Evolutionary conservation across 495 filamentous ascomycete species (phyloP), one percentile per base, ranked within the genome.

Genomic region (Evernia prunastri): DNA sequence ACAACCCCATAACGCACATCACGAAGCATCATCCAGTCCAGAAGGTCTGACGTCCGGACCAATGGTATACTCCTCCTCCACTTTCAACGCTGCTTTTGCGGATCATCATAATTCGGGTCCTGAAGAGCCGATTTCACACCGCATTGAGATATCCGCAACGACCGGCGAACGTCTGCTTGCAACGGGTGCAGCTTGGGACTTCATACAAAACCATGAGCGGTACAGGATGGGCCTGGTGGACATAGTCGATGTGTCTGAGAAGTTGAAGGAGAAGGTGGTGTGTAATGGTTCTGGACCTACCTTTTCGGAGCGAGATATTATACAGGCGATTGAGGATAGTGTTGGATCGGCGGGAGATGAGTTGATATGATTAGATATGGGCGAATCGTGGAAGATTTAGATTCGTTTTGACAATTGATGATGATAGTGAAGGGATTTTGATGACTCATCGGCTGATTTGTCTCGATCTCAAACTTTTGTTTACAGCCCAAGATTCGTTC

Each of bases 211-310:
- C 29, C 91, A 97, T 76, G 85, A 89, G 27, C 73, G 94, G 31
- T 96, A 87, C 69, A 86, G 88, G 71, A 79, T 80, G 36, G 94
- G 93, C 0, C 76, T 88, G n/a, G 89, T 97, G 25, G 90, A 98
- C 74, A 84, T 98, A 47, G 87, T 78, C 47, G 81, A 86, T 69
- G 87, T 98, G 45, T 87, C 84, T 67, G 87, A 91, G 66, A 76
- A 85, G 29, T 72, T 98, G 45, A 90, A 90, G 78, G 80, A 78
- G 3, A 76, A 82, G 70, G 89, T 90, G n/a, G 86, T 88, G 73
- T 97, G 93, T 70, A 87, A 96, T 79, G 93, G 93, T 10, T 86
- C 89, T 69, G 93, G 93, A 0, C 92, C 93, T 7, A 92, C 92
- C 23, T 97, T 96, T 72, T 87, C 88, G 64, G 93, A 96, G 74